A percentile compares a stretch with the other conserved stretches of the same genome.
phyloP scores from a whole-genome alignment of 2,329 filamentous ascomycete genomes.

The Mycogone perniciosa region DNA sequence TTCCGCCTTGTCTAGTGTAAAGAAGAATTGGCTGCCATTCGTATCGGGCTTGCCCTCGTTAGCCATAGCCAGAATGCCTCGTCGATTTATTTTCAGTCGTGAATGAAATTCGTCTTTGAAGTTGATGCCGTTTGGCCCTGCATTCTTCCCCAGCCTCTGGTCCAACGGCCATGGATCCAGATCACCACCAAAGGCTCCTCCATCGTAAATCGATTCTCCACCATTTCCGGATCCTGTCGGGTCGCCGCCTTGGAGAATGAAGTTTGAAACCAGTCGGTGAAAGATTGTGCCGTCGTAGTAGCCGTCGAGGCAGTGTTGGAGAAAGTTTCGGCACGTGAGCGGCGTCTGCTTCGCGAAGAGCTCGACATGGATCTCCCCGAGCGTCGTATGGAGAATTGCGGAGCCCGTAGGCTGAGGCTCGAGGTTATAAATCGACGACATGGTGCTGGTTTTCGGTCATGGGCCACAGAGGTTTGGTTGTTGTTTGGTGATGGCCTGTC shows the following conservation, averaged over 20 bases:
- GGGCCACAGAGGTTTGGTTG: too few relatives aligned
- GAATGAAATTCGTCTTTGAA: slow-evolving; percentile 87
- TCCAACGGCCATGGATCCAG: slow-evolving; percentile 68
- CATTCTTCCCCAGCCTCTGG: slow-evolving; percentile 55
- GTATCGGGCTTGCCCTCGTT: slow-evolving; percentile 72
- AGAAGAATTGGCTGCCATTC: slow-evolving; percentile 96
- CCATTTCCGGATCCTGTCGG: slow-evolving; percentile 88
- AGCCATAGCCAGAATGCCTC: slow-evolving; percentile 92
- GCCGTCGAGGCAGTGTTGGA: slow-evolving; percentile 89
- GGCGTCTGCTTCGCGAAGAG: slow-evolving; percentile 94
- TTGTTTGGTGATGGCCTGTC: too few relatives aligned
- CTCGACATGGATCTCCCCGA: slow-evolving; percentile 83
- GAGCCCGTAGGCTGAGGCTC: slow-evolving; percentile 93
- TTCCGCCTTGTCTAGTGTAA: slow-evolving; percentile 78
- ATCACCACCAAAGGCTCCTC: slow-evolving; percentile 66
- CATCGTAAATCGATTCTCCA: slow-evolving; percentile 86
- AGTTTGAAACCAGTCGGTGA: slow-evolving; percentile 84
- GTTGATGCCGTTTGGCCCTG: slow-evolving; percentile 51
- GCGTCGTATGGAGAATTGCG: slow-evolving; percentile 81
- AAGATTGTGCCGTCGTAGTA: slow-evolving; percentile 95
- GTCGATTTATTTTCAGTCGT: slow-evolving; percentile 83
- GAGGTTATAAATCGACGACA: slow-evolving; percentile 90
- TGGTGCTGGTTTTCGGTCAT: slow-evolving; percentile 28
- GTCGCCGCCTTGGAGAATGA: slow-evolving; percentile 91
- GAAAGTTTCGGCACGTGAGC: slow-evolving; percentile 86